Base-by-base conservation (phyloP, 768 basidiomycete species). In the Daedaleopsis sinensis region DNA sequence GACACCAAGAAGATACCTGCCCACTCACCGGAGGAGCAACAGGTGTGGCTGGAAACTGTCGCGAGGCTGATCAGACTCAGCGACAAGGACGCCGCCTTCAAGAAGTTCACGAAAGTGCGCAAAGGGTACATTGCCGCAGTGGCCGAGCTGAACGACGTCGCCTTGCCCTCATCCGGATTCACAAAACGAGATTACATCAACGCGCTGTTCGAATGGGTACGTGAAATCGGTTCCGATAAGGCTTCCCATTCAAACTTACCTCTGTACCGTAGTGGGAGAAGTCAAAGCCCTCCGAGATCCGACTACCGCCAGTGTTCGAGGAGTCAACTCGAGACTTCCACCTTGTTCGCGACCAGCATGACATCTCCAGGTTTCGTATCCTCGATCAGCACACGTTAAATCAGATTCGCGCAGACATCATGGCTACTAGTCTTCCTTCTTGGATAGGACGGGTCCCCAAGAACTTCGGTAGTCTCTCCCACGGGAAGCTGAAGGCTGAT, bases 401-500 rank as follows among this genome's bases (percentile, higher is more conserved):
- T 1, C 12, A 1, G 1, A 18, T 60, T 1, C 52, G 52, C 9
- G n/a, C 10, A 1, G 59, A 60, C n/a, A 47, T 52, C 35, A 27
- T 3, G 16, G 3, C 2, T 6, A 47, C 37, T 0, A 50, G 48
- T 23, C 64, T 76, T 3, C 77, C 75, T 0, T 66, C 64, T 0
- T 78, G 77, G 75, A 62, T 78, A 3, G 64, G 59, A 0, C 56
- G 56, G 6, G 73, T 70, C 0, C 77, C 78, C 3, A 53, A n/a
- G 1, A 68, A 74, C 44, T 74, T 75, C 71, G 76, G 75, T 0
- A 74, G 72, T 1, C 44, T 70, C 0, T 32, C 62, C 1, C 66
- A 67, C 6, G 76, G 77, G 0, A 75, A 76, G 51, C 68, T 78
- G 5, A 75, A 66, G 42, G 76, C 76, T 0, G 72, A 78, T 46